Conservation (phyloP, 164 flowering plant species). For the Stephania yunnanensis region DNA sequence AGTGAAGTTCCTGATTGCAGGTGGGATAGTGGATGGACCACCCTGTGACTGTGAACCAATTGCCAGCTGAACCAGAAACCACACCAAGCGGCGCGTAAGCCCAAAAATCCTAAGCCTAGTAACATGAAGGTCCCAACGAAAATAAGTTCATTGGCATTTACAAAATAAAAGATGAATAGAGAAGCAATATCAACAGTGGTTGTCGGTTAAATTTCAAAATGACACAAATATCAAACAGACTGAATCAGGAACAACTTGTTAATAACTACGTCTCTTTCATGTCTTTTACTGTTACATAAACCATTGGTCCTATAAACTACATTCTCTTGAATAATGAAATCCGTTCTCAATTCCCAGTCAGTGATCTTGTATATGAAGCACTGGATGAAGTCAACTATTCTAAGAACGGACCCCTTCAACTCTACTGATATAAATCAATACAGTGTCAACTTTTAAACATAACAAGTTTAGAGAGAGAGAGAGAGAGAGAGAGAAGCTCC, state of each 20-base stretch:
- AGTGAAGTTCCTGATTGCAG: slow-evolving; percentile 64
- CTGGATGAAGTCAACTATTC: no score
- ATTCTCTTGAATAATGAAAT: no score
- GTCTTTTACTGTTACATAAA: neutral
- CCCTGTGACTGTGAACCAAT: slow-evolving; percentile 44
- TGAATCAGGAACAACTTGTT: neutral
- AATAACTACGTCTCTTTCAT: neutral
- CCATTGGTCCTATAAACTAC: neutral
- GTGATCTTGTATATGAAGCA: no score
- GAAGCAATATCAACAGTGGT: no score
- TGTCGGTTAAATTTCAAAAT: neutral
- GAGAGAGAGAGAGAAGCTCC: no score
- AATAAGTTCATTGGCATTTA: no score
- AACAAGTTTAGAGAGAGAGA: no score
- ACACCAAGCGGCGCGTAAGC: neutral
- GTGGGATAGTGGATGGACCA: slow-evolving; percentile 39
- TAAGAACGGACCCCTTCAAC: no score
- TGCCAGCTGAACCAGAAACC: slow-evolving; percentile 33
- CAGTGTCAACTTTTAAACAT: no score
- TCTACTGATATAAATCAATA: no score
- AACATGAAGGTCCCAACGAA: neutral
- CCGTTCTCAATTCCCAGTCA: no score
- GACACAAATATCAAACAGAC: neutral
- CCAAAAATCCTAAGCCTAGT: neutral
- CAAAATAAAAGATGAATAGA: no score